These are phyloP conservation scores for Liquidambar formosana DNA, from an alignment of 164 flowering plant genomes.

Conservation along the genomic window DNA sequence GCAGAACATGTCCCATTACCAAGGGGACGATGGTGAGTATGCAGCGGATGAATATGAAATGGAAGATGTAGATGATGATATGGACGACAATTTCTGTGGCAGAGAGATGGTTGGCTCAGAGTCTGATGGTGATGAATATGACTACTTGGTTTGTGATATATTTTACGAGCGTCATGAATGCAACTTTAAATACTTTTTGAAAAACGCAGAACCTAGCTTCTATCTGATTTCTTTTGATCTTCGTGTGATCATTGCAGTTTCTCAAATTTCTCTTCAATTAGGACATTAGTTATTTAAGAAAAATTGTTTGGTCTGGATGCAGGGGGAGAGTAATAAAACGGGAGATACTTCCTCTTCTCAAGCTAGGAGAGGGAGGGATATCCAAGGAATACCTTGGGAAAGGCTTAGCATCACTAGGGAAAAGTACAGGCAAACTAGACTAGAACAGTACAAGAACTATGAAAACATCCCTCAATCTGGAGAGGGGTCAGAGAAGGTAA, in stretches of 20 bases:
- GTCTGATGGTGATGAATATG: slow-evolving; percentile 61
- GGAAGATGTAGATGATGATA: slow-evolving; percentile 44
- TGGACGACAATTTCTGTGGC: slow-evolving; percentile 52
- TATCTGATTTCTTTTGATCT: too few species aligned
- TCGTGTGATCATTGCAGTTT: too few species aligned
- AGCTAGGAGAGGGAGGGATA: slow-evolving; percentile 77
- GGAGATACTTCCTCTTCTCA: slow-evolving; percentile 75
- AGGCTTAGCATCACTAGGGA: slow-evolving; percentile 73
- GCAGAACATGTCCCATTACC: slow-evolving; percentile 44
- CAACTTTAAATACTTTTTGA: too few species aligned
- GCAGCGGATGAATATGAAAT: slow-evolving; percentile 57
- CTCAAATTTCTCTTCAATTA: too few species aligned
- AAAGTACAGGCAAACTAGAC: slow-evolving; percentile 69
- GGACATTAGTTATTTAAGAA: too few species aligned
- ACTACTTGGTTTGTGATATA: slow-evolving; percentile 33
- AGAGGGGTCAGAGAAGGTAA: slow-evolving; percentile 68
- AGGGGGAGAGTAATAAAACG: slow-evolving; percentile 53
- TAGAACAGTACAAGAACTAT: slow-evolving; percentile 88
- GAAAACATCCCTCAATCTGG: slow-evolving; percentile 80
- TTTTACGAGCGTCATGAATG: neutral
- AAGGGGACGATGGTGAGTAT: slow-evolving; percentile 40
- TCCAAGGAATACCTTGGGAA: slow-evolving; percentile 94
- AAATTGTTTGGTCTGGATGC: slow-evolving; percentile 9
- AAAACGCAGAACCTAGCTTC: too few species aligned
- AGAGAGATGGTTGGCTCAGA: slow-evolving; percentile 49